These are phyloP conservation scores for Amphibolis antarctica DNA, from an alignment of 106 monocot species.

Conservation along the genomic window DNA sequence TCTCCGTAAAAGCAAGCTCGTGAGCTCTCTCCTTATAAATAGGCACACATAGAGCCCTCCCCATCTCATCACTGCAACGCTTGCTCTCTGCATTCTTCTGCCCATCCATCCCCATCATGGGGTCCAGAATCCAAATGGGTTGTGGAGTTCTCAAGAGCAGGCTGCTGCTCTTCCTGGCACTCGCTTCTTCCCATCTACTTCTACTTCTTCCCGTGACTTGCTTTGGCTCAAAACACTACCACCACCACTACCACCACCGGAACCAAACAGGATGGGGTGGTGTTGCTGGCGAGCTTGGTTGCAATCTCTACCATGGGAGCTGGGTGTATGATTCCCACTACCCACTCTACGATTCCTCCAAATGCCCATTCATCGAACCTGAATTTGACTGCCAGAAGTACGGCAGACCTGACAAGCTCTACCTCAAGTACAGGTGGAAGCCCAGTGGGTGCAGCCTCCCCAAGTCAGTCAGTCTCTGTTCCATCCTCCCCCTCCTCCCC, in stretches of 20 bases:
- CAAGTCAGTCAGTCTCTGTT: no score
- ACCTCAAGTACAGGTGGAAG: conserved; percentile 76
- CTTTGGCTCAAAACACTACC: background rate
- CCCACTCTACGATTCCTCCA: conserved; percentile 58
- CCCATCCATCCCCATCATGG: background rate
- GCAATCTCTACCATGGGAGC: conserved; percentile 66
- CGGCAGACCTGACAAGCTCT: conserved; percentile 68
- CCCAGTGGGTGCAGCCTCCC: conserved; percentile 64
- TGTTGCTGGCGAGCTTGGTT: conserved; percentile 8
- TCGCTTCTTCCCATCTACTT: background rate
- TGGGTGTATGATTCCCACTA: conserved; percentile 69
- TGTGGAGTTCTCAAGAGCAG: background rate
- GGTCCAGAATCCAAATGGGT: background rate
- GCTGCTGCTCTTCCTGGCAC: background rate
- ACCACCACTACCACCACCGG: background rate
- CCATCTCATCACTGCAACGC: no score
- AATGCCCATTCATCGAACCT: conserved; percentile 62
- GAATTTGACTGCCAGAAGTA: conserved; percentile 86
- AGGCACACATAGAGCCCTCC: no score
- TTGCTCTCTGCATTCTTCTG: no score
- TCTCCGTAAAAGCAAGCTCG: no score
- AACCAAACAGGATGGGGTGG: background rate
- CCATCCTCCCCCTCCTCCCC: no score
- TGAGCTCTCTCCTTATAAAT: no score
- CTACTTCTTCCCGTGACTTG: conserved; percentile 4